These are phyloP conservation scores for Aspergillus coremiiformis DNA, from an alignment of 495 filamentous ascomycete species.

Conservation along the genomic window DNA sequence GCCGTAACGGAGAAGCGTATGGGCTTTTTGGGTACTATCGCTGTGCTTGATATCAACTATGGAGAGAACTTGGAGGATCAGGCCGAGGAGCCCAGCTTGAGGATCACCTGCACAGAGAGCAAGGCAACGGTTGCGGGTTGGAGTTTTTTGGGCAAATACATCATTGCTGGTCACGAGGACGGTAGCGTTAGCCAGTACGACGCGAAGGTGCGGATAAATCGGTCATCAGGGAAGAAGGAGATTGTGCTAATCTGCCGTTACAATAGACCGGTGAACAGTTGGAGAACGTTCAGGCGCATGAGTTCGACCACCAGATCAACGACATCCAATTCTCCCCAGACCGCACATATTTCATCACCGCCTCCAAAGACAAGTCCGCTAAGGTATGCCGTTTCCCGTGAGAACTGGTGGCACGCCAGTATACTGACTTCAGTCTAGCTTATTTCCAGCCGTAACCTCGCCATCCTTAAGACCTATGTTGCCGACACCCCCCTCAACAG, in stretches of 20 bases:
- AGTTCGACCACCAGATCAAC: slow-evolving; percentile 74
- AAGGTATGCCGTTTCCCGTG: slow-evolving; percentile 50
- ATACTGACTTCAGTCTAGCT: slow-evolving; percentile 46
- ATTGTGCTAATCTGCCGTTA: slow-evolving; percentile 10
- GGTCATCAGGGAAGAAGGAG: neutral
- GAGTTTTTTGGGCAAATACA: slow-evolving; percentile 86
- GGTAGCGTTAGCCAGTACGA: slow-evolving; percentile 92
- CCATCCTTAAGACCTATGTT: slow-evolving; percentile 83
- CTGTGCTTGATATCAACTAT: slow-evolving; percentile 75
- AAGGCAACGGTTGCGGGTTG: slow-evolving; percentile 96
- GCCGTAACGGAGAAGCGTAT: slow-evolving; percentile 97
- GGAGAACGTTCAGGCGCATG: slow-evolving; percentile 72
- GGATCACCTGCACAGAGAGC: slow-evolving; percentile 85
- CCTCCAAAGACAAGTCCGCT: slow-evolving; percentile 94
- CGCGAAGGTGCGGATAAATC: slow-evolving; percentile 59
- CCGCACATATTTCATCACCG: slow-evolving; percentile 94
- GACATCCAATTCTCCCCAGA: slow-evolving; percentile 93
- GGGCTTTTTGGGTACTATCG: slow-evolving; percentile 88
- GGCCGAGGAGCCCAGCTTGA: slow-evolving; percentile 68
- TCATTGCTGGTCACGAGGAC: slow-evolving; percentile 96
- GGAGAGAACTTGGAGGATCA: slow-evolving; percentile 57
- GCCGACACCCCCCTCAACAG: slow-evolving; percentile 96
- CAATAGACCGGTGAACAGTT: slow-evolving; percentile 72
- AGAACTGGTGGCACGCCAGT: neutral
- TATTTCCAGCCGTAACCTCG: slow-evolving; percentile 72